Base-by-base conservation (phyloP, 2,329 filamentous ascomycete genomes). In the Tricladium varicosporioides region DNA sequence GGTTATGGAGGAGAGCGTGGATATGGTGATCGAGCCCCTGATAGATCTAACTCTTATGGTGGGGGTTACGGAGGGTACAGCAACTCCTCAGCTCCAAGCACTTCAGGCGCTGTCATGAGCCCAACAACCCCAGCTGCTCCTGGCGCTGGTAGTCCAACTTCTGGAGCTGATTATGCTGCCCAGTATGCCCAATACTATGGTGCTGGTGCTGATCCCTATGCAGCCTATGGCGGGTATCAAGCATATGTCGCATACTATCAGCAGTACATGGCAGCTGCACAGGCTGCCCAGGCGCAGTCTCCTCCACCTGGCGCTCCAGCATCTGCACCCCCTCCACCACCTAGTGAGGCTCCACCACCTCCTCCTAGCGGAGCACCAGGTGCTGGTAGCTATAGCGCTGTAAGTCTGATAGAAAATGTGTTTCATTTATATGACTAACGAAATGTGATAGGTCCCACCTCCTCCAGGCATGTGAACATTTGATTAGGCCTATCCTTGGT, bases 151-250 rank as follows among this genome's bases (percentile, higher is more conserved):
- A 77, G 72, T 56, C 74, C 81, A 10, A 73, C 80, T 22, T 69
- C 72, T 43, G 69, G 66, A 44, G 73, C 77, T 36, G 89, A 95
- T 66, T 94, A 94, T 71, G 84, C 84, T 52, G 85, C 88, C 15
- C 89, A 93, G 69, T 95, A 95, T 71, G 87, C 89, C 2, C 88
- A 92, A 71, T 94, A 95, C 72, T 93, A 92, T 60, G 80, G 80
- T 61, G 53, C 55, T 42, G 79, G 79, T 54, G 78, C 82, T 61
- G 91, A 97, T 68, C 93, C 92, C 0, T 97, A 97, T 71, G 91
- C 91, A 44, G 86, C 89, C 8, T 97, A 94, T 66, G 93, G 93
- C 60, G 93, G 93, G 54, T 97, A 94, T 73, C 83, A 87, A 65
- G 89, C 88, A 45, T 87, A 87, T 64, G 76, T 82, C 62, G 86